phyloP scores from a whole-genome alignment of 768 basidiomycete genomes.

The Boletus subparvulus region DNA sequence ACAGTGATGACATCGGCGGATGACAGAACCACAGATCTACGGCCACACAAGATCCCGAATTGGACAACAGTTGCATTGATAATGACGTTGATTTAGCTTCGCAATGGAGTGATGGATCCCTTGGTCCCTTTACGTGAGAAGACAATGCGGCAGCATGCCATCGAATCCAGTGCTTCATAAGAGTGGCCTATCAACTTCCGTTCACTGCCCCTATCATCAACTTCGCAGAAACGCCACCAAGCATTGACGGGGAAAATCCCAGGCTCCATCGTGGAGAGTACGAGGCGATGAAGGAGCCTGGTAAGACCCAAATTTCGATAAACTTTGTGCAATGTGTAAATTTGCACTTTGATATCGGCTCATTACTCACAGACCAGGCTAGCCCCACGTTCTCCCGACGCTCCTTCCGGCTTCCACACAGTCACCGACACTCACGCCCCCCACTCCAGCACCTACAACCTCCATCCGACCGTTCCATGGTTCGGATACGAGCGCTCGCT shows the following conservation, averaged over 20 bases:
- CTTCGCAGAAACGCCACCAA: slow-evolving; percentile 13
- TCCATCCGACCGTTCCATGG: slow-evolving; percentile 53
- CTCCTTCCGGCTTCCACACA: slow-evolving; percentile 74
- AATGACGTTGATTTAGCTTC: slow-evolving; percentile 22
- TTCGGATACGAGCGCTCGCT: slow-evolving; percentile 37
- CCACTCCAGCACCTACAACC: slow-evolving; percentile 81
- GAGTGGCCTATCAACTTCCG: slow-evolving; percentile 1
- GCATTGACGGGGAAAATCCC: too few species aligned
- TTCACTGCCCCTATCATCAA: slow-evolving; percentile 9
- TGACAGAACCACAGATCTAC: not conserved
- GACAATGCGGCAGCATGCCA: slow-evolving; percentile 26
- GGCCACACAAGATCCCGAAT: not conserved
- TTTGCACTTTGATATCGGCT: slow-evolving; percentile 1
- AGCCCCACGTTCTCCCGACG: slow-evolving; percentile 46
- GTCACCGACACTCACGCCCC: slow-evolving; percentile 84
- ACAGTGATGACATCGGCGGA: not conserved
- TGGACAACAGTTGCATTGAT: slow-evolving; percentile 3
- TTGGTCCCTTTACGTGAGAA: slow-evolving; percentile 11
- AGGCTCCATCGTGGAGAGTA: too few species aligned
- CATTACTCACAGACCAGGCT: slow-evolving; percentile 16
- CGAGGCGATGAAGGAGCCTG: too few species aligned
- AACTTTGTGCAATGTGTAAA: slow-evolving; percentile 14
- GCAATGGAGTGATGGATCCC: slow-evolving; percentile 14
- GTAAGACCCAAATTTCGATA: slow-evolving; percentile 7
- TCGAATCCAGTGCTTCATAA: slow-evolving; percentile 22